phyloP scores from a whole-genome alignment of 352 stramenopile species.

The Pythium dissimile region DNA sequence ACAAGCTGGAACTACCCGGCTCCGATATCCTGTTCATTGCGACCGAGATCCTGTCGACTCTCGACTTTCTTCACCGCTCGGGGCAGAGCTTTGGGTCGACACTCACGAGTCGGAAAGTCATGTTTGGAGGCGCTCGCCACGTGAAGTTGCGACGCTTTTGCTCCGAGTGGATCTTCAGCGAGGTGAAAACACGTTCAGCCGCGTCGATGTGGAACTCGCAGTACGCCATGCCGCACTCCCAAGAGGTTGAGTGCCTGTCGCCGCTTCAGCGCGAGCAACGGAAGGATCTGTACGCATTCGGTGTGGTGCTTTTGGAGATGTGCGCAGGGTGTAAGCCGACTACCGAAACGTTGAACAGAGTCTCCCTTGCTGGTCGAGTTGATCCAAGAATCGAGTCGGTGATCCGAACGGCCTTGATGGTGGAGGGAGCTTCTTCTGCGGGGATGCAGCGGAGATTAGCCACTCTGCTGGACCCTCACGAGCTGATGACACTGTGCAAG shows the following conservation, averaged over 20 bases:
- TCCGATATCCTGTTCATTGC: conserved; percentile 47
- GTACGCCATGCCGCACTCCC: conserved; percentile 24
- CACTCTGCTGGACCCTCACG: neutral
- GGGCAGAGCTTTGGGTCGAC: conserved; percentile 36
- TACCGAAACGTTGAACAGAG: conserved; percentile 45
- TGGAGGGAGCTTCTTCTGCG: too few species aligned
- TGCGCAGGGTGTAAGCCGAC: conserved; percentile 50
- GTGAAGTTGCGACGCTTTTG: conserved; percentile 61
- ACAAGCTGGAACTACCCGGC: conserved; percentile 31
- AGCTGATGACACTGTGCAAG: conserved; percentile 7
- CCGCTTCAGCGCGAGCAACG: conserved; percentile 1
- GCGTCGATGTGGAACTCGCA: conserved; percentile 12
- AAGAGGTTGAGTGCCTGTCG: neutral
- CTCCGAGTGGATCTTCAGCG: conserved; percentile 30
- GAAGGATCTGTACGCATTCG: conserved; percentile 64
- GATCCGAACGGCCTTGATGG: conserved; percentile 21
- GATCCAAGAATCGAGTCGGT: conserved; percentile 42
- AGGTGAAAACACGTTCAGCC: conserved; percentile 16
- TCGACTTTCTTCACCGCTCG: conserved; percentile 42
- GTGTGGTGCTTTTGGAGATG: conserved; percentile 70
- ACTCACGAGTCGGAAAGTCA: conserved; percentile 70
- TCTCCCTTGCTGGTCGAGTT: conserved; percentile 40
- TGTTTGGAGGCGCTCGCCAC: conserved; percentile 31
- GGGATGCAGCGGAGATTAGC: too few species aligned
- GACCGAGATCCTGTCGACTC: conserved; percentile 32